Conservation (phyloP, 192 early-diverging fungal species). For the Kickxella alabastrina region DNA sequence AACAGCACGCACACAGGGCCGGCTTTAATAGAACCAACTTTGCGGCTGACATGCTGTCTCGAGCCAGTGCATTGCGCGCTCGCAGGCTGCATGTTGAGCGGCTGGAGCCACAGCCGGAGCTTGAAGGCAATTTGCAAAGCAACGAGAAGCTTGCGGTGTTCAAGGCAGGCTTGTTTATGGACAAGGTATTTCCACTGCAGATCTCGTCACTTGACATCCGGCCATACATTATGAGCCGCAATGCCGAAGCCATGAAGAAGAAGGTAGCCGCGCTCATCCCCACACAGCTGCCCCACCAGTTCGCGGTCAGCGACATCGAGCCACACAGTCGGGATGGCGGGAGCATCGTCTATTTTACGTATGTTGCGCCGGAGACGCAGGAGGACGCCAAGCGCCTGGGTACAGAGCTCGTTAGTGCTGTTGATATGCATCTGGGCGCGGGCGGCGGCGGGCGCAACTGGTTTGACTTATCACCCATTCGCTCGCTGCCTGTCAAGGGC, state of each 20-base stretch:
- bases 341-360: constrained; percentile 45
- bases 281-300: constrained; percentile 24
- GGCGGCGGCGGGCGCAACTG: constrained; percentile 54
- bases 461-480: constrained; percentile 62
- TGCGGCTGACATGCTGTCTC: too few relatives aligned
- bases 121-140: too few relatives aligned
- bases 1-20: too few relatives aligned
- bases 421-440: constrained; percentile 54
- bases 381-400: constrained; percentile 17
- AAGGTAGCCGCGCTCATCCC: constrained; percentile 30
- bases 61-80: too few relatives aligned
- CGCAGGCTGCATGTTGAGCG: too few relatives aligned
- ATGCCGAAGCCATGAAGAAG: constrained; percentile 17
- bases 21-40: too few relatives aligned
- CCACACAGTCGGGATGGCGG: constrained; percentile 45
- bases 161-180: constrained; percentile 44
- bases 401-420: constrained; percentile 16
- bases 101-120: too few relatives aligned
- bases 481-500: constrained; percentile 66
- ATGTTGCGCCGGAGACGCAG: neutral
- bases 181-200: constrained; percentile 52
- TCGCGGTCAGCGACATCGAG: constrained; percentile 25
- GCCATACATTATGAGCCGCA: constrained; percentile 39
- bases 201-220: constrained; percentile 44
- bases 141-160: too few relatives aligned